Conservation (phyloP, 2,329 filamentous ascomycete species). For the Colletotrichum horii region DNA sequence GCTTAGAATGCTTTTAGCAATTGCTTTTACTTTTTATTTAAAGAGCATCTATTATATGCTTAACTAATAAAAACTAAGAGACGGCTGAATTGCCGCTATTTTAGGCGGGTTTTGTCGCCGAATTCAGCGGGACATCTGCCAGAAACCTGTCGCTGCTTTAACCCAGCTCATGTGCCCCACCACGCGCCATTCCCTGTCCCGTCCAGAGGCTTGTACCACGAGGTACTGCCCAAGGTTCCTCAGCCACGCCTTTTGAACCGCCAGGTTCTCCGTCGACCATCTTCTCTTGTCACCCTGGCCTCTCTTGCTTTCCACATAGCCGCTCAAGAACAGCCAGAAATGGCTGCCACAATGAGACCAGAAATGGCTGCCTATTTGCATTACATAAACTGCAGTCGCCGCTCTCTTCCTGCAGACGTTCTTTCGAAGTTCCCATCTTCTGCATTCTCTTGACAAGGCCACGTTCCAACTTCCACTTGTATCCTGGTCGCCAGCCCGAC, state of each 20-base stretch:
- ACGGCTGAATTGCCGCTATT: neutral
- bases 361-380: neutral
- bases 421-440: neutral
- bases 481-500: neutral
- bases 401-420: neutral
- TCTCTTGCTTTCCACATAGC: neutral
- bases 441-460: neutral
- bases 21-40: no score
- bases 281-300: neutral
- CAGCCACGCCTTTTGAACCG: neutral
- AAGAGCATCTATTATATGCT: no score
- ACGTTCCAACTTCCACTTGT: neutral
- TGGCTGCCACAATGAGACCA: neutral
- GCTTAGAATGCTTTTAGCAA: no score
- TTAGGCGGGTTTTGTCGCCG: neutral
- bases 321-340: neutral
- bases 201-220: neutral
- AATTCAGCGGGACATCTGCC: neutral
- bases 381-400: neutral
- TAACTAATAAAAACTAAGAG: no score
- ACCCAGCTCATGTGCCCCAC: neutral
- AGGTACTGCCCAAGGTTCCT: neutral
- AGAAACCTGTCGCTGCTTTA: neutral
- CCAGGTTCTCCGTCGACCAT: neutral
- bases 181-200: neutral